phyloP scores from a whole-genome alignment of 2,329 filamentous ascomycete genomes.

The Diplodia scrobiculata region DNA sequence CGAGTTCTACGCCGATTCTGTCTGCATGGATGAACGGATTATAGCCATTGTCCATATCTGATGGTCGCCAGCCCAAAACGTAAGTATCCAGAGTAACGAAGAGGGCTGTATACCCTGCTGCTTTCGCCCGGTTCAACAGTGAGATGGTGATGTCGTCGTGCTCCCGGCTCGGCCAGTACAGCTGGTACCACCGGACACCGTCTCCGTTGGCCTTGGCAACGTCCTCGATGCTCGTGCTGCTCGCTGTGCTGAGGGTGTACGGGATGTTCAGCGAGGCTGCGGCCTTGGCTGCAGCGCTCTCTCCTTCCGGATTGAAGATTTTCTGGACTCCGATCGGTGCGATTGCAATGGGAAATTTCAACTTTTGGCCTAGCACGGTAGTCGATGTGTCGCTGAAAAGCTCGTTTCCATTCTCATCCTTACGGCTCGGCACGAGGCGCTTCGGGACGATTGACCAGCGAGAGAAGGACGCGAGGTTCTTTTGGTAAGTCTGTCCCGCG shows the following conservation, averaged over 20 bases:
- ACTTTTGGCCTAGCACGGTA: conserved; percentile 39
- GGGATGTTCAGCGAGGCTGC: conserved; percentile 64
- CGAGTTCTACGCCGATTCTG: conserved; percentile 45
- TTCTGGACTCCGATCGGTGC: conserved; percentile 71
- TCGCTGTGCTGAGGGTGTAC: conserved; percentile 68
- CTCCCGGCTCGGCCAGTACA: conserved; percentile 70
- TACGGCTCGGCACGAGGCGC: conserved; percentile 23
- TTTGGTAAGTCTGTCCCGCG: conserved; percentile 38
- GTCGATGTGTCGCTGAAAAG: conserved; percentile 19
- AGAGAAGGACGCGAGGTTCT: conserved; percentile 37
- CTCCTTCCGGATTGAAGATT: conserved; percentile 67
- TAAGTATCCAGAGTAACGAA: conserved; percentile 75
- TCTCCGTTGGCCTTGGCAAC: conserved; percentile 61
- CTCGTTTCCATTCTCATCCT: conserved; percentile 7
- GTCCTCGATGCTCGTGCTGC: conserved; percentile 66
- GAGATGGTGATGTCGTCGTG: conserved; percentile 67
- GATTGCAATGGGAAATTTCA: conserved; percentile 41
- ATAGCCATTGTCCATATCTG: conserved; percentile 65
- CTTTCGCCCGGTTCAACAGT: conserved; percentile 63
- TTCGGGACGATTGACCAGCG: conserved; percentile 36
- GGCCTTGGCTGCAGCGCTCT: conserved; percentile 65
- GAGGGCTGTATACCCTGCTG: conserved; percentile 64
- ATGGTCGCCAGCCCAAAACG: conserved; percentile 67
- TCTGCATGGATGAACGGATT: conserved; percentile 54
- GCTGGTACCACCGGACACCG: conserved; percentile 69